Base-by-base conservation (phyloP, 2,329 filamentous ascomycete genomes). In the Parasarocladium wereldwijsianum region DNA sequence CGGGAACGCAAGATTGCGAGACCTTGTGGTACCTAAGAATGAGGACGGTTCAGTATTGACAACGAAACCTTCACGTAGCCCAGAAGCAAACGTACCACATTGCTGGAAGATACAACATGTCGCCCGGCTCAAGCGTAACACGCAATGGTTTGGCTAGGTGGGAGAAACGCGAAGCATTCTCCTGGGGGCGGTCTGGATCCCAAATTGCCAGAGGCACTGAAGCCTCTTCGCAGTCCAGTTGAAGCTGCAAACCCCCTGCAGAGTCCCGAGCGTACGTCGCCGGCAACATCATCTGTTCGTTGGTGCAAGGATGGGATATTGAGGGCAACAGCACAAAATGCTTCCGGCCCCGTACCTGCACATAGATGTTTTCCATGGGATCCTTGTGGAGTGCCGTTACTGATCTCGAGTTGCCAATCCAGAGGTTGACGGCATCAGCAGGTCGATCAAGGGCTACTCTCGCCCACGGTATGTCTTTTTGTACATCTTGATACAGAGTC, bases 331-430 rank as follows among this genome's bases (percentile, higher is more conserved):
- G 58, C 0, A 75, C 65, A 40, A 90, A 90, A 40, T 80, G 71
- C 47, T 90, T 90, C 33, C 57, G 55, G 0, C 82, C 83, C 1
- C 72, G 50, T 10, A 87, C 51, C 43, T 87, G 81, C 2, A 83
- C 76, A 48, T 86, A 90, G 1, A 90, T 64, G 47, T 90, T 90
- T 50, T 90, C 81, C 49, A 86, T 87, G 43, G 80, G 80, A 53
- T 90, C 83, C 43, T 78, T 80, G 54, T 90, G 83, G 32, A 86
- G 50, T 1, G 77, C 75, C 0, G 81, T 86, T 1, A 68, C 62
- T 16, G 74, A 80, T 21, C 59, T 60, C 2, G 70, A 70, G 52
- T 82, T 80, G 32, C 82, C 82, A 29, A 90, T 72, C 82, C 82
- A 87, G 43, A 90, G 62, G 46, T 90, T 90, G 36, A 84, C 67